These are phyloP conservation scores for Penicillium sp. DNA, from an alignment of 2,329 filamentous ascomycete species.

Conservation along the genomic window DNA sequence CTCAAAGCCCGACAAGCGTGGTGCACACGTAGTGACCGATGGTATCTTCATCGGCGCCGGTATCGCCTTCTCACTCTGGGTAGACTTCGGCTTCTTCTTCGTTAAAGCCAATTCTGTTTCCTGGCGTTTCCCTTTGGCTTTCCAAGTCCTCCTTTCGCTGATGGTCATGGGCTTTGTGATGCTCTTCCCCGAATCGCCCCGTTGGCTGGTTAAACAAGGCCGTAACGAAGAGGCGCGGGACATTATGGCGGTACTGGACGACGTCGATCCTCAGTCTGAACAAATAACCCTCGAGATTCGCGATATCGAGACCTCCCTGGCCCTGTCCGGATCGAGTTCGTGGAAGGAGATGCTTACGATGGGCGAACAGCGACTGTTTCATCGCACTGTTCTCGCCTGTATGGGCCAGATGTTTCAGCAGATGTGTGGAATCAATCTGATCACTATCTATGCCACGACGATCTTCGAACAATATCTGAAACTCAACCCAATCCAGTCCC, in stretches of 20 bases:
- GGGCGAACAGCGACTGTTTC: conserved; percentile 36
- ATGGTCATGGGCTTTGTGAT: conserved; percentile 36
- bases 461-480: conserved; percentile 6
- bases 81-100: conserved; percentile 47
- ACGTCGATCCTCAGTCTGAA: conserved; percentile 42
- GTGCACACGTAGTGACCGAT: conserved; percentile 48
- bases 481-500: conserved; percentile 4
- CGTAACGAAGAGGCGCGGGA: conserved; percentile 35
- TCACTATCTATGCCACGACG: conserved; percentile 33
- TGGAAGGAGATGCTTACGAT: conserved; percentile 41
- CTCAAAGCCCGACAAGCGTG: conserved; percentile 27
- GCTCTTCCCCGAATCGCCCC: conserved; percentile 41
- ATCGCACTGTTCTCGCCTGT: conserved; percentile 35
- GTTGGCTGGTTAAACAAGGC: conserved; percentile 49
- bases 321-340: conserved; percentile 35
- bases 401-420: conserved; percentile 38
- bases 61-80: conserved; percentile 49
- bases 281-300: conserved; percentile 39
- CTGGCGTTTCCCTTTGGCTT: conserved; percentile 45
- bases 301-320: conserved; percentile 42
- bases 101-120: conserved; percentile 38
- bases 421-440: conserved; percentile 39
- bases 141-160: conserved; percentile 37
- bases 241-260: conserved; percentile 41
- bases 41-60: conserved; percentile 49